Conservation (phyloP, 1,139 yeast genomes). For the Candida sojae region DNA sequence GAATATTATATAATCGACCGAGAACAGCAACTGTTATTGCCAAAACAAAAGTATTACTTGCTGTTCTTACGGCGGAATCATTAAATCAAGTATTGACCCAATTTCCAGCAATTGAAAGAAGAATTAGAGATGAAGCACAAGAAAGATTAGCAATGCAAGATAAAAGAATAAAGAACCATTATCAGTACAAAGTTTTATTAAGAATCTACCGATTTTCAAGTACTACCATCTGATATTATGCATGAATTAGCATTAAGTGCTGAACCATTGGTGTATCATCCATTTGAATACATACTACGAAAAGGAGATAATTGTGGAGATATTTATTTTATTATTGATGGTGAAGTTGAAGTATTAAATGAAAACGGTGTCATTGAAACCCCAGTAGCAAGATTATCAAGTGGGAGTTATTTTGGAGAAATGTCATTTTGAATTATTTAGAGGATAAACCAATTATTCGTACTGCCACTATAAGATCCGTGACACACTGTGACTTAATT, state of each 20-base stretch:
- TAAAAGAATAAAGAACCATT: conserved; percentile 42
- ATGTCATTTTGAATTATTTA: conserved; percentile 64
- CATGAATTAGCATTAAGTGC: conserved; percentile 66
- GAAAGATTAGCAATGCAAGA: conserved; percentile 72
- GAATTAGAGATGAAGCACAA: conserved; percentile 77
- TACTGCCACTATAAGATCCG: conserved; percentile 64
- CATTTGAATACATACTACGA: conserved; percentile 60
- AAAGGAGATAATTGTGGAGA: conserved; percentile 64
- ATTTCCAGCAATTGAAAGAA: conserved; percentile 65
- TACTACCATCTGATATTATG: conserved; percentile 56
- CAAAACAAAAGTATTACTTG: conserved; percentile 62
- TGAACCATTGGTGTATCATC: conserved; percentile 52
- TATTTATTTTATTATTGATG: conserved; percentile 64
- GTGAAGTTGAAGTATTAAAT: conserved; percentile 70
- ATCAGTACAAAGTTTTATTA: conserved; percentile 57
- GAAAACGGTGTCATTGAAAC: conserved; percentile 32
- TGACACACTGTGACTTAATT: conserved; percentile 59
- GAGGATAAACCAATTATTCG: conserved; percentile 35
- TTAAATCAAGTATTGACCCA: conserved; percentile 58
- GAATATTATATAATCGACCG: conserved; percentile 72
- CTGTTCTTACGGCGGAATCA: conserved; percentile 66
- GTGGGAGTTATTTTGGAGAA: conserved; percentile 75
- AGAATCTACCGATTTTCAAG: conserved; percentile 59
- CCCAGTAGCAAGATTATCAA: conserved; percentile 56
- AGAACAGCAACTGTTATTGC: conserved; percentile 83